Evolutionary conservation across 2,329 filamentous ascomycete species (phyloP).

Genomic region (Talaromyces atroroseus): DNA sequence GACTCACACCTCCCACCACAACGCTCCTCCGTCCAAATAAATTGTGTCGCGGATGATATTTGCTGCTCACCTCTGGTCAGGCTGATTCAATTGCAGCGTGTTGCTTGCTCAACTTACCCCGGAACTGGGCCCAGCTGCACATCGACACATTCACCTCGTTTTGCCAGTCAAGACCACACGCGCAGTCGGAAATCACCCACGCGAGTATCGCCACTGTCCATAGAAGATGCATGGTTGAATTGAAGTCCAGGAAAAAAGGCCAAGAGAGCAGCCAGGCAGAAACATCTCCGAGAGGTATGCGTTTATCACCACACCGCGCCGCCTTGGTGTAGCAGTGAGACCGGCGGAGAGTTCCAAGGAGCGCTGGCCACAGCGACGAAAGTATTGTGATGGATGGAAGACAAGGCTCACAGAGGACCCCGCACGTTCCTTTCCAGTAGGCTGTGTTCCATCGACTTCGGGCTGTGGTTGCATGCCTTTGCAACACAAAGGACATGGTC

Average conservation of each 20-base stretch:
- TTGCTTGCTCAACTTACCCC: constrained; percentile 25
- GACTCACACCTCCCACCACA: constrained; percentile 48
- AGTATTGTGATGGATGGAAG: not conserved
- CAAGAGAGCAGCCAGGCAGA: not conserved
- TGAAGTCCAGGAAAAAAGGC: not conserved
- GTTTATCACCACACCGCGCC: not conserved
- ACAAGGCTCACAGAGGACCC: not conserved
- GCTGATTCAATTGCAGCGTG: not conserved
- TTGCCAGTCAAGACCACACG: constrained; percentile 11
- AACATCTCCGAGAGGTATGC: not conserved
- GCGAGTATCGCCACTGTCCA: not conserved
- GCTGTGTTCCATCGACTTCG: not conserved
- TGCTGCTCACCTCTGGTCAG: constrained; percentile 35
- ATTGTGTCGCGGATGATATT: constrained; percentile 57
- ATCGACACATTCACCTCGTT: constrained; percentile 56
- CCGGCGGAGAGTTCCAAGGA: not conserved
- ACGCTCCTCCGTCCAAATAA: constrained; percentile 59
- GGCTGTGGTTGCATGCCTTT: not conserved
- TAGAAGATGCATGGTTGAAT: not conserved
- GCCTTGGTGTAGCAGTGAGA: not conserved
- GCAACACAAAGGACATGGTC: not conserved
- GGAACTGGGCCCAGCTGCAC: constrained; percentile 51
- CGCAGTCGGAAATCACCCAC: not conserved
- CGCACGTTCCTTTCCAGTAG: not conserved
- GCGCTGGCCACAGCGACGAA: not conserved